Percentiles rank a stretch among this genome's conserved stretches.
Evolutionary conservation across 305 asterid species (phyloP).

Genomic region (Fraxinus xanthoxyloides): DNA sequence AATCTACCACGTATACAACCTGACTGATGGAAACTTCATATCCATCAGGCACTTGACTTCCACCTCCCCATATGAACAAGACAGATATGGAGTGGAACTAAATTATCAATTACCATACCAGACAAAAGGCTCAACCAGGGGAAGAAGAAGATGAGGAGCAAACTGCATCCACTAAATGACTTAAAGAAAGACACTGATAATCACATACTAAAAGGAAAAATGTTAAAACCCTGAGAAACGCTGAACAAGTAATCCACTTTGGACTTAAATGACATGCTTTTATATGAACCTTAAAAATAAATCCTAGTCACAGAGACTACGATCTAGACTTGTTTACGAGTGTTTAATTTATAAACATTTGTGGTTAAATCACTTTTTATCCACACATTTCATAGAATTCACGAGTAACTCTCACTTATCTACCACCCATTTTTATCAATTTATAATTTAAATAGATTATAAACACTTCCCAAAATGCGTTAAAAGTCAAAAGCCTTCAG

Average conservation of each 20-base stretch:
- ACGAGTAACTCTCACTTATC: neutral
- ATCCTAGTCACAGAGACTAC: neutral
- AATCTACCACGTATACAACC: neutral
- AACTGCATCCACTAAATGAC: neutral
- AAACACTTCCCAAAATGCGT: neutral
- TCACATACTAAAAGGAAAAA: neutral
- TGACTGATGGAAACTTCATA: neutral
- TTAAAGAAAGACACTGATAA: neutral
- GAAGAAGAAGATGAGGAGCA: neutral
- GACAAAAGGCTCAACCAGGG: neutral
- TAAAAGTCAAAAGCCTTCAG: neutral
- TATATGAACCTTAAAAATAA: neutral
- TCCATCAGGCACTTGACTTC: neutral
- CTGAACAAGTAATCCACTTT: neutral
- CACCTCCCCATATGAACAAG: neutral
- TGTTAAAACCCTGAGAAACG: neutral
- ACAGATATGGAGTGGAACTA: neutral
- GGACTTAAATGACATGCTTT: neutral
- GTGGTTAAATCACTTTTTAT: neutral
- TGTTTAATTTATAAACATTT: neutral
- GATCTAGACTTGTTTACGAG: neutral
- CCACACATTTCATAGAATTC: neutral
- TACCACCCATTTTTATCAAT: neutral
- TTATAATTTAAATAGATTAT: neutral
- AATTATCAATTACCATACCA: neutral